Conservation (phyloP, 805 yeast species). For the Yamadazyma endophytica region DNA sequence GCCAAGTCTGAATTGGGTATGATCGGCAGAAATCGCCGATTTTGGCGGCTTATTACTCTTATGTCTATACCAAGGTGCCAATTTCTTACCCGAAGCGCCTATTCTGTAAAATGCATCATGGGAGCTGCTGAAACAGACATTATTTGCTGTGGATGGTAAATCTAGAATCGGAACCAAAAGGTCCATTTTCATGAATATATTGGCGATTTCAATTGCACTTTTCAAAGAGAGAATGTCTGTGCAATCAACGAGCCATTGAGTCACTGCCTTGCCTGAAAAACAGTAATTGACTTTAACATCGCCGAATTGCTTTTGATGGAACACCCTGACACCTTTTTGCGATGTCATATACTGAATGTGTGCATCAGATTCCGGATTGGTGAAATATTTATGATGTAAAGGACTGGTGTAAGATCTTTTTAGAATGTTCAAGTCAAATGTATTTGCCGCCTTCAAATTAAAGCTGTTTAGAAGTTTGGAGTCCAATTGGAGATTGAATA, state of each 20-base stretch:
- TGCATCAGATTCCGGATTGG: constrained; percentile 85
- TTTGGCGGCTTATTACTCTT: no score
- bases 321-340: constrained; percentile 58
- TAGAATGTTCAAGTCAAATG: background rate
- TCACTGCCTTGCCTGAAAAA: constrained; percentile 70
- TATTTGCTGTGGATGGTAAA: background rate
- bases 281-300: constrained; percentile 34
- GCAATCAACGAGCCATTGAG: constrained; percentile 90
- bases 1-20: no score
- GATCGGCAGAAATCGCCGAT: no score
- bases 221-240: constrained; percentile 58
- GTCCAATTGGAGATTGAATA: constrained; percentile 4
- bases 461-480: constrained; percentile 1
- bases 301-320: constrained; percentile 35
- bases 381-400: constrained; percentile 69
- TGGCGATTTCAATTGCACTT: constrained; percentile 53
- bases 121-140: background rate
- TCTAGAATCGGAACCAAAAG: constrained; percentile 16
- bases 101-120: background rate
- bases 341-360: constrained; percentile 77
- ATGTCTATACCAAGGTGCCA: constrained; percentile 1
- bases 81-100: background rate
- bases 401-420: constrained; percentile 42
- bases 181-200: constrained; percentile 43
- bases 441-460: background rate